Base-by-base conservation (phyloP, 805 yeast species). In the Ogataea trehalophila region DNA sequence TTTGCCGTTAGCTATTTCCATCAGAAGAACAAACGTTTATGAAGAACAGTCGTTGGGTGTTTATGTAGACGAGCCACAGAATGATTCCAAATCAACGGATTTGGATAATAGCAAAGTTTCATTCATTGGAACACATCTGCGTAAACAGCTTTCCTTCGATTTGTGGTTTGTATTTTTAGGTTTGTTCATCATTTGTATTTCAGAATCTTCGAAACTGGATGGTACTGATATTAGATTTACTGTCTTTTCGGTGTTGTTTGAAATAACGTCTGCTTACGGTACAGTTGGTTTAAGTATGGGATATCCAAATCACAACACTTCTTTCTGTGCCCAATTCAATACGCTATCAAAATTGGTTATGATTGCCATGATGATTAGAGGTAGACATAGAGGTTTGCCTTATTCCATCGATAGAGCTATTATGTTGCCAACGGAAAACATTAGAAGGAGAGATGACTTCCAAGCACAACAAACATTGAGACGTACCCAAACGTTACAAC, bases 1-100 rank as follows among this genome's bases (percentile, higher is more conserved):
- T 39, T 74, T 91, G 62, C 99, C 99, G 1, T 72, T 94, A 57
- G 99, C 99, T 33, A 94, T 94, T 54, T 88, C 97, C 36, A 90
- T 94, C 52, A 81, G 99, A 70, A 79, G 97, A 65, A 94, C 99
- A 17, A 94, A 94, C 64, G 99, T 94, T 46, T 94, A 94, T 69
- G 99, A 94, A 64, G 99, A 94, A 60, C 98, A 90, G 62, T 87
- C 97, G 0, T 69, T 94, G 47, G 99, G 99, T n/a, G 77, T 90
- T n/a, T 91, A 87, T 61, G 40, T 55, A 14, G 60, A 62, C 23
- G 58, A 54, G 7, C 53, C 55, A 1, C 60, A 69, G 15, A 75
- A 69, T n/a, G 66, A 66, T 8, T 62, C 63, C 3, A 67, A 59
- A n/a, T 56, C 56, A 16, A 73, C 69, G 9, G 31, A 26, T 6